Conservation (phyloP, 768 basidiomycete species). For the Harrya chromipes region DNA sequence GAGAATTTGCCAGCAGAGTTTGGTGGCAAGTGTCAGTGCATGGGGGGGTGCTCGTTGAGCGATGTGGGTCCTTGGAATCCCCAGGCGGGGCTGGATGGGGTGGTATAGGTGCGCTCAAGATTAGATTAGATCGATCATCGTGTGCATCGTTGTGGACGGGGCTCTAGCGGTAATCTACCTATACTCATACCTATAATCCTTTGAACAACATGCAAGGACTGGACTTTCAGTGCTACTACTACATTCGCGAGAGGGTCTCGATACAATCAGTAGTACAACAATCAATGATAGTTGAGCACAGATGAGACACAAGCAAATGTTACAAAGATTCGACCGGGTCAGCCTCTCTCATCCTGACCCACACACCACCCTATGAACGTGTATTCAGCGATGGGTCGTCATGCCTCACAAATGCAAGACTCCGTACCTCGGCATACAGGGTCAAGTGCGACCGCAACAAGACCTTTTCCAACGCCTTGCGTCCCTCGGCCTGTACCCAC, state of each 20-base stretch:
- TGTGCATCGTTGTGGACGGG: background rate
- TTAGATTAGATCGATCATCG: background rate
- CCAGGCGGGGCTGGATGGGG: constrained; percentile 9
- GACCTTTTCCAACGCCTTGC: constrained; percentile 41
- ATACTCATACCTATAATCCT: constrained; percentile 30
- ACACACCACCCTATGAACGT: constrained; percentile 20
- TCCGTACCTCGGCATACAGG: constrained; percentile 40
- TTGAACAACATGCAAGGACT: constrained; percentile 12
- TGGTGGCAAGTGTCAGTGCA: constrained; percentile 78
- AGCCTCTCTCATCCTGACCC: constrained; percentile 25
- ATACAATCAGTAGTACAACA: too few species aligned
- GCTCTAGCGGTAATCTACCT: constrained; percentile 27
- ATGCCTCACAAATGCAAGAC: too few species aligned
- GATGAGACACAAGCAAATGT: background rate
- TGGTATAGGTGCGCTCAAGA: constrained; percentile 16
- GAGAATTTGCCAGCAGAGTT: constrained; percentile 85
- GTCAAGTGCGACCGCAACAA: constrained; percentile 40
- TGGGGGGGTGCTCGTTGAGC: constrained; percentile 78
- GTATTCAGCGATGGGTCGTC: background rate
- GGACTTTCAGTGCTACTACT: background rate
- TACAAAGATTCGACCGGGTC: constrained; percentile 1
- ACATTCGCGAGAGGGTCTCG: too few species aligned
- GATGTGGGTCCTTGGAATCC: constrained; percentile 92
- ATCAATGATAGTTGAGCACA: background rate
- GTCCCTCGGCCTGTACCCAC: constrained; percentile 33